Conservation (phyloP, 2,329 filamentous ascomycete species). For the Ophiostoma tasmaniense region DNA sequence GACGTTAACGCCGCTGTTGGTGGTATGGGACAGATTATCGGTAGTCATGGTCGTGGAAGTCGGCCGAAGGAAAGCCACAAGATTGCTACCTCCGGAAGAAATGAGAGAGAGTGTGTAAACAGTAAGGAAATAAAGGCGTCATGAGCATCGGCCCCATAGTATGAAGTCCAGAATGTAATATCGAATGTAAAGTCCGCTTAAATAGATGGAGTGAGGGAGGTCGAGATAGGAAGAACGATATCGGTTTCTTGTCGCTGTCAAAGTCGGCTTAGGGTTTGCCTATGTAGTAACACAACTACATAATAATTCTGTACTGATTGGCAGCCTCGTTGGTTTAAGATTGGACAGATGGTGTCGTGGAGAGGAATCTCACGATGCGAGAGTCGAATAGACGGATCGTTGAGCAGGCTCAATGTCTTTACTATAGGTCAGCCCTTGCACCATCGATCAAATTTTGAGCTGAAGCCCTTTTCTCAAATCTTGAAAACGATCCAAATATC, state of each 20-base stretch:
- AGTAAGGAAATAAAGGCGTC: neutral
- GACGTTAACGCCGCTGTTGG: neutral
- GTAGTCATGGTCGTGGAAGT: neutral
- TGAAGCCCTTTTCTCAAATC: neutral
- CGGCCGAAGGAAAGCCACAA: neutral
- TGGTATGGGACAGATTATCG: neutral
- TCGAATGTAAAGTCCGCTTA: neutral
- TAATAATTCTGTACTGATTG: neutral
- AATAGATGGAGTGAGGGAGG: neutral
- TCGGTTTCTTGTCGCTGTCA: neutral
- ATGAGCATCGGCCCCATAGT: neutral
- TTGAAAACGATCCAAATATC: neutral
- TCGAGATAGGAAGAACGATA: neutral
- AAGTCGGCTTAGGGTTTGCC: neutral
- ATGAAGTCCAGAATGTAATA: neutral
- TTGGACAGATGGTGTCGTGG: neutral
- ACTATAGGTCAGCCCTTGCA: neutral
- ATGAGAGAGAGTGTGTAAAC: neutral
- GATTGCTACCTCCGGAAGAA: neutral
- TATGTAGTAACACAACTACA: neutral
- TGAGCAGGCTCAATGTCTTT: neutral
- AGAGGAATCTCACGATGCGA: conserved; percentile 3
- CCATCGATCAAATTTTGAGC: neutral
- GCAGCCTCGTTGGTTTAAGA: neutral
- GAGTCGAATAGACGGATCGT: neutral